Percentiles rank a stretch among this genome's conserved stretches.
phyloP scores from a whole-genome alignment of 345 rosid genomes.

The Cardiospermum halicacabum region DNA sequence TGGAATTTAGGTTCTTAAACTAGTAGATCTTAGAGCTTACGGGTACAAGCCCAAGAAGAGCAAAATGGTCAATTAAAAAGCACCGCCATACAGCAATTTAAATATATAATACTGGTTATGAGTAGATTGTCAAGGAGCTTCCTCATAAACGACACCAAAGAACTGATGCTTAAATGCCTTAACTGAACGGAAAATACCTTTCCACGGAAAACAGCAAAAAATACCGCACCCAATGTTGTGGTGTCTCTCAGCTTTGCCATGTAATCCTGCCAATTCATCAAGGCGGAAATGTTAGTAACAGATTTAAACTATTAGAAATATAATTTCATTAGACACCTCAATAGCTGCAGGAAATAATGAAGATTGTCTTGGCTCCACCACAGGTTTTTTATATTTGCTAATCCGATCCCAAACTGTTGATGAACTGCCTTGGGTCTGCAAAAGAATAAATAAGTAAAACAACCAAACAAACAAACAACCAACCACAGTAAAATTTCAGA shows the following conservation, averaged over 20 bases:
- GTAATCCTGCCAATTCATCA: slow-evolving; percentile 53
- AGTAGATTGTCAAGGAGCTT: slow-evolving; percentile 1
- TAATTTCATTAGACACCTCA: slow-evolving; percentile 41
- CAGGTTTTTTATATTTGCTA: slow-evolving; percentile 84
- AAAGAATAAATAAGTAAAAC: too few species aligned
- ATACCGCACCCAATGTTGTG: slow-evolving; percentile 72
- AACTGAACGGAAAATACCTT: slow-evolving; percentile 52
- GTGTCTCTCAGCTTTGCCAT: slow-evolving; percentile 74
- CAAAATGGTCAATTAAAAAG: too few species aligned
- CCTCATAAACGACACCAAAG: slow-evolving; percentile 5
- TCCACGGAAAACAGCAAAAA: slow-evolving; percentile 99
- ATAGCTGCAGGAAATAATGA: slow-evolving; percentile 69
- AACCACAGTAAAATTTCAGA: slow-evolving; percentile 2
- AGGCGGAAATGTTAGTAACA: too few species aligned
- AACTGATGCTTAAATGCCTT: slow-evolving; percentile 5
- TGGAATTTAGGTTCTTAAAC: too few species aligned
- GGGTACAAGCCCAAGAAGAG: too few species aligned
- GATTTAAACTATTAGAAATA: slow-evolving; percentile 13
- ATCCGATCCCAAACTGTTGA: slow-evolving; percentile 94
- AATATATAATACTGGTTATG: neutral
- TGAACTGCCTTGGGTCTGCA: slow-evolving; percentile 53
- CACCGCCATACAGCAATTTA: neutral
- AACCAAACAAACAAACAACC: too few species aligned
- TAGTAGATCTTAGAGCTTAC: too few species aligned
- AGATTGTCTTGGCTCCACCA: slow-evolving; percentile 90